These are phyloP conservation scores for Quercus wislizeni DNA, from an alignment of 306 rosid genomes.

Conservation along the genomic window DNA sequence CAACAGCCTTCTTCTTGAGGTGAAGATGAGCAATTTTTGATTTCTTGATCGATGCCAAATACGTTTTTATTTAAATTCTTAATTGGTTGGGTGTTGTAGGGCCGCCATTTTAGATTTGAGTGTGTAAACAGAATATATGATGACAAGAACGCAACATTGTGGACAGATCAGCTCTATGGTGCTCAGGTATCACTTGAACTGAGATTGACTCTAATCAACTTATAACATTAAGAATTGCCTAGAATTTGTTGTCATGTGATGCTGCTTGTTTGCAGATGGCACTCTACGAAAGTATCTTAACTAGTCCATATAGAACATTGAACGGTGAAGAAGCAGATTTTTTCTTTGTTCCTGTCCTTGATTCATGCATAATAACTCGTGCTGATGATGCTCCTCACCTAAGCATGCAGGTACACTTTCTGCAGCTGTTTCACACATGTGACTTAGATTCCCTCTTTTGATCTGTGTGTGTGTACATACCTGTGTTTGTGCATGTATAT, in stretches of 20 bases:
- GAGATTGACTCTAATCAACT: constrained; percentile 14
- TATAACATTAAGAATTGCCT: background rate
- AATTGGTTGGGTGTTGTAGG: constrained; percentile 47
- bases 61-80: constrained; percentile 12
- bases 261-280: constrained; percentile 62
- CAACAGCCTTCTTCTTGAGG: constrained; percentile 94
- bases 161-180: constrained; percentile 86
- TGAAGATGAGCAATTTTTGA: constrained; percentile 30
- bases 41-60: constrained; percentile 21
- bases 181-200: constrained; percentile 66
- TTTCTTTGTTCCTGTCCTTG: constrained; percentile 96
- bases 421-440: background rate
- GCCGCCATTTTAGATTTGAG: constrained; percentile 85
- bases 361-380: constrained; percentile 91
- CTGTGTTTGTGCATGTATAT: background rate
- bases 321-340: constrained; percentile 94
- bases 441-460: background rate
- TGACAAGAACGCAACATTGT: constrained; percentile 59
- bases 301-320: constrained; percentile 89
- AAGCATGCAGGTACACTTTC: constrained; percentile 58
- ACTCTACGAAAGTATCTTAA: constrained; percentile 79
- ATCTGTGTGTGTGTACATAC: background rate
- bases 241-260: constrained; percentile 15
- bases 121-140: constrained; percentile 88
- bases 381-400: constrained; percentile 96